Evolutionary conservation across 129 eudicot species (phyloP).

Genomic region (sunflower (Helianthus annuus)): DNA sequence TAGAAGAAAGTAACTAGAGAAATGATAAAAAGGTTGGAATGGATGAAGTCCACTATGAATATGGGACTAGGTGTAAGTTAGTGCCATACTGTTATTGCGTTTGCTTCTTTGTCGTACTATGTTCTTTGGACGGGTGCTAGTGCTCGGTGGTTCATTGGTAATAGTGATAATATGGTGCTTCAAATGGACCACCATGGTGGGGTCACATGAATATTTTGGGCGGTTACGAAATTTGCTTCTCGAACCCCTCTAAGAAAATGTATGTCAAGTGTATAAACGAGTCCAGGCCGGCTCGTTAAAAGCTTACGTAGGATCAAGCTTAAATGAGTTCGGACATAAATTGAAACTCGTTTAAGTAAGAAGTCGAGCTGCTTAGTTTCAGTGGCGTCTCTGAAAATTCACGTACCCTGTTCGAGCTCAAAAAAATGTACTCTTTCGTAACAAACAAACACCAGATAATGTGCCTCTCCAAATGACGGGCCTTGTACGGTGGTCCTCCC

Average conservation of each 20-base stretch:
- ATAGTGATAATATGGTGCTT: slow-evolving; percentile 15
- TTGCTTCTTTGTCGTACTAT: slow-evolving; percentile 36
- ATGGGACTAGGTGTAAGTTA: slow-evolving; percentile 33
- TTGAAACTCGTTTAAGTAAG: too few species aligned
- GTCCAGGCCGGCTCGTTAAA: too few species aligned
- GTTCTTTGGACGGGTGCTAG: slow-evolving; percentile 40
- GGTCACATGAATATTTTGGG: slow-evolving; percentile 25
- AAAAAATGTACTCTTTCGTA: too few species aligned
- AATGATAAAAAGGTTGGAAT: slow-evolving; percentile 3
- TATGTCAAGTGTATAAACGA: slow-evolving; percentile 2
- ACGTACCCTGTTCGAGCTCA: too few species aligned
- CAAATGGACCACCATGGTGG: slow-evolving; percentile 29
- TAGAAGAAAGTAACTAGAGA: slow-evolving; percentile 10
- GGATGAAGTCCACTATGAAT: slow-evolving; percentile 22
- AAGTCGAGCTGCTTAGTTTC: too few species aligned
- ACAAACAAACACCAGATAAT: too few species aligned
- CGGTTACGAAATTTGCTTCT: slow-evolving; percentile 28
- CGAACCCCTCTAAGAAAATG: slow-evolving; percentile 7
- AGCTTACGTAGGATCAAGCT: too few species aligned
- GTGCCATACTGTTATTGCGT: slow-evolving; percentile 37
- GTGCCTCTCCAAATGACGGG: too few species aligned
- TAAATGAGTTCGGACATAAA: too few species aligned
- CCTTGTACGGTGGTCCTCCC: too few species aligned
- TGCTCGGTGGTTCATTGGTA: slow-evolving; percentile 21
- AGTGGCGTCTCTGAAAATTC: too few species aligned